Conservation (phyloP, 352 stramenopile genomes). For the Phytophthora sojae region DNA sequence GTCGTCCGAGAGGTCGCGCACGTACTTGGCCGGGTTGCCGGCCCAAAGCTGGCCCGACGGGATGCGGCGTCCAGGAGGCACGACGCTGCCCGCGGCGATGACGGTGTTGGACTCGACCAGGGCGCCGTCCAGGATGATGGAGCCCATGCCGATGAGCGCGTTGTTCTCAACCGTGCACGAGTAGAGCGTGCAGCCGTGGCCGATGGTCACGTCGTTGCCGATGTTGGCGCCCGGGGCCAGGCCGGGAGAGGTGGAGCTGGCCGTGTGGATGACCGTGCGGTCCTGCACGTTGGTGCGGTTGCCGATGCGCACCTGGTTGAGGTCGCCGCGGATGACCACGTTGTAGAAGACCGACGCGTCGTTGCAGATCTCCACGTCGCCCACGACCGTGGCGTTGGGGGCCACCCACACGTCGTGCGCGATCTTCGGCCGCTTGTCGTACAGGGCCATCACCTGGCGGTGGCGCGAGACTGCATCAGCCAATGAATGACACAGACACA, state of each 20-base stretch:
- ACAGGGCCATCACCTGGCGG: slow-evolving; percentile 93
- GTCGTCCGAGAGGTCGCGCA: slow-evolving; percentile 93
- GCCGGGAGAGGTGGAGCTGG: slow-evolving; percentile 79
- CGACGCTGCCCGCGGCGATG: slow-evolving; percentile 95
- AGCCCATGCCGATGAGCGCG: slow-evolving; percentile 96
- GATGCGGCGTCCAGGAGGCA: slow-evolving; percentile 90
- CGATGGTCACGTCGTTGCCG: slow-evolving; percentile 96
- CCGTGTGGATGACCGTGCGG: slow-evolving; percentile 94
- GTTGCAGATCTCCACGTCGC: slow-evolving; percentile 95
- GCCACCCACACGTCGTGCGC: slow-evolving; percentile 95
- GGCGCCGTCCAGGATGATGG: slow-evolving; percentile 93
- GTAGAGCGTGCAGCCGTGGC: slow-evolving; percentile 96
- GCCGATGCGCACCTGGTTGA: slow-evolving; percentile 94
- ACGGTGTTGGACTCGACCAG: slow-evolving; percentile 95
- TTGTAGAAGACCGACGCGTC: slow-evolving; percentile 97
- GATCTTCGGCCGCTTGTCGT: slow-evolving; percentile 92
- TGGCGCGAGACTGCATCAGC: slow-evolving; percentile 89
- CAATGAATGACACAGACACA: too few species aligned
- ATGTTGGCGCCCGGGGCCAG: slow-evolving; percentile 91
- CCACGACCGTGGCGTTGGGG: slow-evolving; percentile 96
- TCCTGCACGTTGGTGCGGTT: slow-evolving; percentile 98
- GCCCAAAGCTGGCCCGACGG: slow-evolving; percentile 95
- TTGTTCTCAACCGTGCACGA: slow-evolving; percentile 97
- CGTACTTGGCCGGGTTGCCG: slow-evolving; percentile 96
- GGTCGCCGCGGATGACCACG: slow-evolving; percentile 94